Evolutionary conservation across 2,329 filamentous ascomycete genomes (phyloP), one percentile per base, ranked within the genome.

Genomic region (Orbilia brochopaga): DNA sequence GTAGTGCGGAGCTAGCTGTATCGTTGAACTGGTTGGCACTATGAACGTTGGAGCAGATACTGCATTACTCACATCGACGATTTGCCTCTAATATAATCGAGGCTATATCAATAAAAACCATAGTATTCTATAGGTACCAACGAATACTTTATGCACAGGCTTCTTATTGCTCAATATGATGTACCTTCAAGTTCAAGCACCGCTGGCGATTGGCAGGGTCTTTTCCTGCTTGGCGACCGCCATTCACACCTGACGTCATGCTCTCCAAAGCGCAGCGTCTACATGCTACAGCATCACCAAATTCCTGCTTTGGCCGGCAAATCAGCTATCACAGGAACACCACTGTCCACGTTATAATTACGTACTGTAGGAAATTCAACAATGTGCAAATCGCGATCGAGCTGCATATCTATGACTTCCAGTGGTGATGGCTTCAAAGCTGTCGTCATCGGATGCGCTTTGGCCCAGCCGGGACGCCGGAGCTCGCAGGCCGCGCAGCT

Each of bases 381-480:
- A 7, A 10, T 11, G 2, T 57, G 44, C 17, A 23, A 32, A 69
- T 62, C 30, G 23, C 40, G 50, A 51, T 56, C 21, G 32, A 23
- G 17, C 27, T 24, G 37, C 44, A 42, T 6, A 56, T 59, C 37
- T 54, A 40, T n/a, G 30, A 23, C n/a, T n/a, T 24, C 42, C 11
- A 11, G 21, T 52, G 50, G 48, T 23, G n/a, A 57, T 62, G 37
- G 13, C 54, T 57, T 58, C 54, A 27, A 52, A 37, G 46, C 53
- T 69, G 65, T 69, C 65, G 65, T 69, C 56, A 69, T 67, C 51
- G 54, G 48, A 59, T 52, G 52, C 42, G 51, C 51, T 69, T 32
- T 51, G 56, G 57, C 27, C 52, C 51, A 13, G 24, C 32, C 54
- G 19, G 37, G 58, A 27, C 52, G 35, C 37, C 52, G 50, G 50